Conservation (phyloP, 2,329 filamentous ascomycete genomes). For the Lecanosticta acicola region DNA sequence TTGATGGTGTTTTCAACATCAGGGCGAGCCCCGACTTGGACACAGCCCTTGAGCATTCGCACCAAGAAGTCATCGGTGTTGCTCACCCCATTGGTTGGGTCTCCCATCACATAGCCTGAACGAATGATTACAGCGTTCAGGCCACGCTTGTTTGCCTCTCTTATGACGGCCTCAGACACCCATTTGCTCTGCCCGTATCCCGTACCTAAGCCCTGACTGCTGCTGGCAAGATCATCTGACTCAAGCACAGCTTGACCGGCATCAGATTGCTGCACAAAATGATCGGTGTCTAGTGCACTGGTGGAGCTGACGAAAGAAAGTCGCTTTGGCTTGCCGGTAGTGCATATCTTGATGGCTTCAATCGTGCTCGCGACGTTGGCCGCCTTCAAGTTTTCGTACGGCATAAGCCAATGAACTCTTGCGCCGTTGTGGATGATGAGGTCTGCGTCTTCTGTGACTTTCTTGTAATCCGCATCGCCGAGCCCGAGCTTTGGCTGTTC, state of each 20-base stretch:
- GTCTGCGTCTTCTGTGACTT: constrained; percentile 61
- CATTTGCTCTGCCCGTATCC: constrained; percentile 93
- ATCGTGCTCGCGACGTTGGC: constrained; percentile 79
- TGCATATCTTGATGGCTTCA: constrained; percentile 69
- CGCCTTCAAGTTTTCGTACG: constrained; percentile 64
- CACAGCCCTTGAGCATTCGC: constrained; percentile 77
- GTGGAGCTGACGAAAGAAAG: constrained; percentile 81
- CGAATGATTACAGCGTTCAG: constrained; percentile 70
- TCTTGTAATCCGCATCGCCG: constrained; percentile 59
- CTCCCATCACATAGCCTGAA: constrained; percentile 79
- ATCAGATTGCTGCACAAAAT: constrained; percentile 71
- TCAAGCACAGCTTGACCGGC: constrained; percentile 66
- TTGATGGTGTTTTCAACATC: constrained; percentile 83
- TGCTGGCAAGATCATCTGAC: constrained; percentile 71
- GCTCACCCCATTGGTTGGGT: constrained; percentile 62
- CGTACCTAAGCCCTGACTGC: constrained; percentile 68
- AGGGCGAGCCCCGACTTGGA: constrained; percentile 69
- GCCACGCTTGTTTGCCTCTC: constrained; percentile 72
- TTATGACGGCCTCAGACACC: constrained; percentile 66
- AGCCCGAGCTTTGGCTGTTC: constrained; percentile 68
- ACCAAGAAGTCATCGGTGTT: constrained; percentile 89
- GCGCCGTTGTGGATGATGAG: constrained; percentile 74
- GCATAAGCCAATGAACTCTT: constrained; percentile 70
- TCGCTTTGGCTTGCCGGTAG: constrained; percentile 69
- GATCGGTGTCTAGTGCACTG: constrained; percentile 70